Conservation (phyloP, 208 protist genomes). For the Phytomonas sp. region DNA sequence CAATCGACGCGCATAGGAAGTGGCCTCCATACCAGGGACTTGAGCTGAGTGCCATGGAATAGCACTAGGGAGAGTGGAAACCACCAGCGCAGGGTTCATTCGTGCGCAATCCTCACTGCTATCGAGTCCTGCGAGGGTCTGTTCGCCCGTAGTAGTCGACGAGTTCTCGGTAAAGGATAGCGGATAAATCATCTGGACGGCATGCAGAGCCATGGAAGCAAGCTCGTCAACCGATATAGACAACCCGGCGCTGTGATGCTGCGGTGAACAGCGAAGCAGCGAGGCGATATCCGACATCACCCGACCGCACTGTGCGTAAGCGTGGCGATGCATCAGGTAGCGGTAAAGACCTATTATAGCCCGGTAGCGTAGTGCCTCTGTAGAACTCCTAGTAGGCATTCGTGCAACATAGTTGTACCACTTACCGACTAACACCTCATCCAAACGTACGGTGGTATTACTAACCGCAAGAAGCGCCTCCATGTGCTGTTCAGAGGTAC, state of each 20-base stretch:
- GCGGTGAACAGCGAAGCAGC: constrained; percentile 56
- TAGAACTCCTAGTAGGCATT: constrained; percentile 47
- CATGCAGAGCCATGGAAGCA: constrained; percentile 50
- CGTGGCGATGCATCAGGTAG: constrained; percentile 66
- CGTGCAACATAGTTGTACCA: constrained; percentile 63
- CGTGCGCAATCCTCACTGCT: too few species aligned
- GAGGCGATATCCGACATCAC: constrained; percentile 67
- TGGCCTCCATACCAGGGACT: not conserved
- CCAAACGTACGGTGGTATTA: constrained; percentile 22
- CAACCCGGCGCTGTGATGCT: constrained; percentile 20
- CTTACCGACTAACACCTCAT: constrained; percentile 31
- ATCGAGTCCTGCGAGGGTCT: not conserved
- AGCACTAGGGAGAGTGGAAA: too few species aligned
- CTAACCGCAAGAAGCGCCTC: constrained; percentile 25
- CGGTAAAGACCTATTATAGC: constrained; percentile 59
- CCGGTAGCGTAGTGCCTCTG: constrained; percentile 41
- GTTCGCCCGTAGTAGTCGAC: constrained; percentile 3
- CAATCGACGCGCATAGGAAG: constrained; percentile 14
- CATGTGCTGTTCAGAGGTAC: constrained; percentile 32
- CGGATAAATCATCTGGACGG: constrained; percentile 52
- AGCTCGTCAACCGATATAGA: constrained; percentile 48
- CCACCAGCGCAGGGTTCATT: too few species aligned
- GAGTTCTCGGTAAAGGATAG: constrained; percentile 16
- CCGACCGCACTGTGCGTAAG: constrained; percentile 62
- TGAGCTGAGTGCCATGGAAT: too few species aligned